Base-by-base conservation (phyloP, 2,329 filamentous ascomycete genomes). In the Immersiporthe knoxdaviesiana region DNA sequence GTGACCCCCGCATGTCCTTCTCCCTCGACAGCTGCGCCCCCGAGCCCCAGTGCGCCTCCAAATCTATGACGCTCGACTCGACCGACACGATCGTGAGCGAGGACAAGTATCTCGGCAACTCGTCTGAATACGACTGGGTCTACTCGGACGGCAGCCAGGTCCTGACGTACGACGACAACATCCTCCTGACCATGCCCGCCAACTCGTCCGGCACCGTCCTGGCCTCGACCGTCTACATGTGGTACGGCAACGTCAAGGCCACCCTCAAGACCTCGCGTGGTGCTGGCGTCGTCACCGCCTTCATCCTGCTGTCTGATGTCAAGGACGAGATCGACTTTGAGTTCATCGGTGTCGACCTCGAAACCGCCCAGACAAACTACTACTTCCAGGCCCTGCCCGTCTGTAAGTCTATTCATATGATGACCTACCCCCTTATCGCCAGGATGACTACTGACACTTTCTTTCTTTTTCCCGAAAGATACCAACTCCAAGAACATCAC, bases 241-340 rank as follows among this genome's bases (percentile, higher is more conserved):
- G 96, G 96, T 99, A 98, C 80, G 96, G 96, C 77, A 97, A 92
- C 80, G 90, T 97, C 76, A 92, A 91, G 79, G 93, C 93, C 67
- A 92, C 84, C 68, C 84, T 98, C 79, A 96, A 93, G 85, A 95
- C 94, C 0, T 91, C 91, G 73, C 90, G 92, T 76, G 94, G 94
- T 69, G 82, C 85, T 60, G 96, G 96, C 85, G 96, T 99, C 30
- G 92, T 99, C n/a, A 97, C 94, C 1, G 95, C 94, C 39, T 99
- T 99, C 78, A 99, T 99, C 79, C 84, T 98, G 77, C 89, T 97
- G 80, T 94, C 92, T 47, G 95, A 98, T 76, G 92, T 97, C 77
- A 97, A 97, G 85, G 96, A 99, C 77, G 96, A 99, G 81, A 97
- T 99, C 76, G 96, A 99, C 82, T 98, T 93, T 78, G 96, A 99